phyloP scores from a whole-genome alignment of 345 rosid genomes.

The Populus davidiana region DNA sequence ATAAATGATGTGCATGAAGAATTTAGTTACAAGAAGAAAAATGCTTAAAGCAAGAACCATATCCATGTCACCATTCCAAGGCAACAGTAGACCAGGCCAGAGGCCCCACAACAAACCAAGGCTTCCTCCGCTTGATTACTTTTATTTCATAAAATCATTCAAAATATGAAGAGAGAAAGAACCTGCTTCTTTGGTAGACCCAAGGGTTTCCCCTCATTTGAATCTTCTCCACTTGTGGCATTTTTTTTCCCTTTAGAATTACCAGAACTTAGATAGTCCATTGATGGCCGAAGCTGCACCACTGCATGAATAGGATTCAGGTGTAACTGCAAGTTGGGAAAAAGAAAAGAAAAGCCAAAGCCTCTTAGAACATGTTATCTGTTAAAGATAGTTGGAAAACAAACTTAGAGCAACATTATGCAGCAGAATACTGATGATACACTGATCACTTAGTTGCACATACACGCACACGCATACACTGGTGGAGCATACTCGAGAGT shows the following conservation, averaged over 20 bases:
- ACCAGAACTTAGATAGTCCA: conserved; percentile 38
- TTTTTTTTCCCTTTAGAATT: conserved; percentile 42
- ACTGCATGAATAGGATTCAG: conserved; percentile 82
- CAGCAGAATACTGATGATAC: neutral
- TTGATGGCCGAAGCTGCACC: conserved; percentile 81
- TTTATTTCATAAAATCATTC: neutral
- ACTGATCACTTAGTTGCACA: too few species aligned
- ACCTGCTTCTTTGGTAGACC: conserved; percentile 66
- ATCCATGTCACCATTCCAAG: neutral
- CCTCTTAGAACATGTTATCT: conserved; percentile 1
- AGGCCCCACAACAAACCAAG: neutral
- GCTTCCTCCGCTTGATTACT: neutral
- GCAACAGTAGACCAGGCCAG: neutral
- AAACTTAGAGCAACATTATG: neutral
- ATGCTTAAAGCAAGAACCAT: neutral
- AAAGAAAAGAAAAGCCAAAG: neutral
- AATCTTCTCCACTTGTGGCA: conserved; percentile 30
- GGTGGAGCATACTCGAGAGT: too few species aligned
- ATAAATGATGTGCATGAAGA: too few species aligned
- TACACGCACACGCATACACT: too few species aligned
- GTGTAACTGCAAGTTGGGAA: conserved; percentile 60
- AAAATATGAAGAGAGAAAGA: neutral
- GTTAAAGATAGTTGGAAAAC: neutral
- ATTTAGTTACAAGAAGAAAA: neutral
- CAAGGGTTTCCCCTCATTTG: conserved; percentile 34